Evolutionary conservation across 2,329 filamentous ascomycete genomes (phyloP), one percentile per base, ranked within the genome.

Genomic region (Curvularia verruculosa): DNA sequence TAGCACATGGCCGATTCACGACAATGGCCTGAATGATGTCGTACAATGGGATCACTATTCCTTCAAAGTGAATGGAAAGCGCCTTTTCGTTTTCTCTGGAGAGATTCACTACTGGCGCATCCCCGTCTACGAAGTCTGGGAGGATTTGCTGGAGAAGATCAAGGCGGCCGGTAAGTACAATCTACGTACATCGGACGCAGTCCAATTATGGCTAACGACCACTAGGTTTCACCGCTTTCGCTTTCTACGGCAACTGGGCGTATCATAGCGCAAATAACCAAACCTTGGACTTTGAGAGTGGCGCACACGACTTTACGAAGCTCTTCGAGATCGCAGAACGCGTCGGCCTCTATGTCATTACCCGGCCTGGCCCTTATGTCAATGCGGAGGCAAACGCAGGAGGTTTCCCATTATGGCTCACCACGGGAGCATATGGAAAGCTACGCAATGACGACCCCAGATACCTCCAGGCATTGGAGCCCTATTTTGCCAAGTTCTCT

Each of bases 381-480:
- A 89, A 88, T 59, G 86, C 85, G 1, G 87, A 88, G 67, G 80
- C 84, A 3, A 87, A 83, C 59, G 85, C 82, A 1, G 86, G 87
- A 29, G 86, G 86, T 0, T 85, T 87, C 54, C 84, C 86, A 0
- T 75, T 86, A 1, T 89, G 86, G 85, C 70, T 85, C 5, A 87
- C 85, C 0, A 87, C 85, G 0, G 86, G 85, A 41, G 84, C 78
- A 24, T 85, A 85, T 48, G 85, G 85, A 2, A 65, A 70, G 19
- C 72, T 85, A 15, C 76, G 85, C 29, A 77, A 85, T 52, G 80
- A 85, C 39, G 80, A 87, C 57, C 69, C 79, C 4, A 76, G 79
- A 45, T 86, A 82, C 67, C 83, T 81, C 1, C 74, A 77, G 12
- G 84, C 84, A 0, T 83, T 83, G 81, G 80, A 77, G 3, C 82